These are phyloP conservation scores for Nigrospora oryzae DNA, from an alignment of 2,329 filamentous ascomycete species.

Conservation along the genomic window DNA sequence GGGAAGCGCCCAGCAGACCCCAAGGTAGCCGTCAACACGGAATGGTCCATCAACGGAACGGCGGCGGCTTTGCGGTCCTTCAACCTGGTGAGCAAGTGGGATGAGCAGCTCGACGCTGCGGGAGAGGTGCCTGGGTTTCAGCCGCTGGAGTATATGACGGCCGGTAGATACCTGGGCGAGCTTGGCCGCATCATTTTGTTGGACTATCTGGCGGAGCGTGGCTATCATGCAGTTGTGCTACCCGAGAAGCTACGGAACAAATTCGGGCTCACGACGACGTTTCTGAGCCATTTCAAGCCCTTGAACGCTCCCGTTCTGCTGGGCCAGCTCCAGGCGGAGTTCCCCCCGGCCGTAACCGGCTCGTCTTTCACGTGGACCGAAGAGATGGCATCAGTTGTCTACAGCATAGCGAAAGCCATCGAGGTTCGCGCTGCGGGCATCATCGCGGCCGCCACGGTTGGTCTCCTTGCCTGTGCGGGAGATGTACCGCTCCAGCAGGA, in stretches of 20 bases:
- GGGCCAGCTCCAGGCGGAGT: constrained; percentile 39
- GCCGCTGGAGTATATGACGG: constrained; percentile 78
- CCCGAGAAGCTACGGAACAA: constrained; percentile 46
- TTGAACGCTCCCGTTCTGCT: constrained; percentile 33
- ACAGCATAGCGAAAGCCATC: constrained; percentile 60
- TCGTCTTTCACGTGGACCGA: constrained; percentile 54
- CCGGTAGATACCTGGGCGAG: constrained; percentile 70
- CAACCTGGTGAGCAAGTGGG: constrained; percentile 62
- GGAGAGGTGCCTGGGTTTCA: constrained; percentile 70
- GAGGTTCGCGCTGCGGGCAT: constrained; percentile 66
- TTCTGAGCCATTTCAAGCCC: constrained; percentile 62
- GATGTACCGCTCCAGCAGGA: constrained; percentile 43
- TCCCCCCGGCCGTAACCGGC: constrained; percentile 38
- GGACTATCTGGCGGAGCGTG: constrained; percentile 47
- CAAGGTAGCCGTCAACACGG: constrained; percentile 73
- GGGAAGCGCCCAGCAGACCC: constrained; percentile 37
- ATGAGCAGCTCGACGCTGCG: constrained; percentile 54
- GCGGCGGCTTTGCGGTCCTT: constrained; percentile 57
- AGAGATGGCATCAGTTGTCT: constrained; percentile 49
- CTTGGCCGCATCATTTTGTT: constrained; percentile 63
- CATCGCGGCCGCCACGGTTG: constrained; percentile 64
- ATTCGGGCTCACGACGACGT: constrained; percentile 63
- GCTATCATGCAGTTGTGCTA: constrained; percentile 32
- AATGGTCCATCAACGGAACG: constrained; percentile 75
- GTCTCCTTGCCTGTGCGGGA: constrained; percentile 58